Evolutionary conservation across 108 stramenopile genomes (phyloP), one percentile per base, ranked within the genome.

Genomic region (Cyclotella cryptica): DNA sequence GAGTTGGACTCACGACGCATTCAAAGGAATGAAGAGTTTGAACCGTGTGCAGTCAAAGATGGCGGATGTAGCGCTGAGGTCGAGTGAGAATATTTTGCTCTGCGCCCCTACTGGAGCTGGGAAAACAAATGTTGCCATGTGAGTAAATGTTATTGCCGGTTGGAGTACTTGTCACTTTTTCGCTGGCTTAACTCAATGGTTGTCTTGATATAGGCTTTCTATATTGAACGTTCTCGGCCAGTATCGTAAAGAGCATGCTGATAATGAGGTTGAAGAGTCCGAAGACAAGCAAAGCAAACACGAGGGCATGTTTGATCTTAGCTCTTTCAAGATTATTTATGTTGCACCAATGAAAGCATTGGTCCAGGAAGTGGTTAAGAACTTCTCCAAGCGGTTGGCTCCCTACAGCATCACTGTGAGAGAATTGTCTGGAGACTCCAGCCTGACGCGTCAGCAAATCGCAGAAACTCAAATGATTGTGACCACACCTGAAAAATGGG

Each of bases 311-410:
- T 87, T 97, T 77, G 97, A 99, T 58, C 63, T 93, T 21, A 80
- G 84, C 35, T 75, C 92, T 3, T 99, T 99, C 87, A 99, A 99
- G 84, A 98, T 99, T 74, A 98, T 99, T 26, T 99, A 99, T 75
- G 96, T 99, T 1, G 99, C 99, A 19, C 99, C 99, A 28, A 99
- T 99, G 99, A 99, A 99, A 85, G 99, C 99, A 53, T 87, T 99
- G 54, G 99, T 99, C 19, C 99, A 99, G 78, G 99, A 99, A 86
- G 92, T 92, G 24, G 98, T 99, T 10, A 86, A 92, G 73, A 99
- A 98, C 78, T 98, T 99, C 80, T 88, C 93, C 13, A 84, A 97
- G 66, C 89, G 98, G 1, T 86, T 99, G 28, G 81, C 71, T 66
- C 79, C 80, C 10, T 98, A 98, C 71, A 97, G 97, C 21, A 70